phyloP scores from a whole-genome alignment of 176 grass and related monocot genomes.

The Eragrostis nindensis region DNA sequence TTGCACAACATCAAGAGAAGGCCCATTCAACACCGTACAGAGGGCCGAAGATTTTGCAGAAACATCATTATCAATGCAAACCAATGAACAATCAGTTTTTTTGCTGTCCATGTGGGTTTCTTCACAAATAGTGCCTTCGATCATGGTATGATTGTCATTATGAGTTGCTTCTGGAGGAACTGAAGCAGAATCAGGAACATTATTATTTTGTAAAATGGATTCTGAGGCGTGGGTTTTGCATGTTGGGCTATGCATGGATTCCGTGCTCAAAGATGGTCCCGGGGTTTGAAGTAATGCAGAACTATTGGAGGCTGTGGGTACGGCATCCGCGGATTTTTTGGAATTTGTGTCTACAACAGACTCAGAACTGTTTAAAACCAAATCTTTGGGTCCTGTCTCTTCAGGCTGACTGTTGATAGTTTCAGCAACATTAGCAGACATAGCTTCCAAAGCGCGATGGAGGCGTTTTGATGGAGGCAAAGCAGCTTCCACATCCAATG shows the following conservation, averaged over 20 bases:
- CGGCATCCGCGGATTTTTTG: slow-evolving; percentile 40
- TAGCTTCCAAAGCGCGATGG: slow-evolving; percentile 94
- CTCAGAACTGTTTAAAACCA: slow-evolving; percentile 45
- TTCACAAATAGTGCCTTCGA: slow-evolving; percentile 17
- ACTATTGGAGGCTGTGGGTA: slow-evolving; percentile 24
- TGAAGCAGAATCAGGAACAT: slow-evolving; percentile 40
- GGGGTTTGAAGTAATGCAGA: slow-evolving; percentile 42
- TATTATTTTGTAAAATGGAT: slow-evolving; percentile 40
- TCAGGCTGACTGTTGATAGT: slow-evolving; percentile 49
- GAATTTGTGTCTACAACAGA: slow-evolving; percentile 22
- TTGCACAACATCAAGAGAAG: slow-evolving; percentile 32
- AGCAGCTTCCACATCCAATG: slow-evolving; percentile 89
- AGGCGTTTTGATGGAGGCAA: slow-evolving; percentile 99
- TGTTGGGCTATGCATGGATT: slow-evolving; percentile 33
- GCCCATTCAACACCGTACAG: slow-evolving; percentile 37
- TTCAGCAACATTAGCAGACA: slow-evolving; percentile 92
- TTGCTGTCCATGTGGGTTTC: slow-evolving; percentile 29
- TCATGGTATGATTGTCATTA: slow-evolving; percentile 21
- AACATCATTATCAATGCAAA: slow-evolving; percentile 33
- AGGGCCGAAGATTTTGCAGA: slow-evolving; percentile 19
- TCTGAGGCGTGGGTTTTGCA: slow-evolving; percentile 27
- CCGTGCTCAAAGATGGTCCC: slow-evolving; percentile 22
- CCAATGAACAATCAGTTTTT: slow-evolving; percentile 6
- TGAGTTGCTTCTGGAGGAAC: slow-evolving; percentile 41
- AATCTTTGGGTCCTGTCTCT: slow-evolving; percentile 36